Base-by-base conservation (phyloP, 78 protist genomes). In the Cyanophora paradoxa region DNA sequence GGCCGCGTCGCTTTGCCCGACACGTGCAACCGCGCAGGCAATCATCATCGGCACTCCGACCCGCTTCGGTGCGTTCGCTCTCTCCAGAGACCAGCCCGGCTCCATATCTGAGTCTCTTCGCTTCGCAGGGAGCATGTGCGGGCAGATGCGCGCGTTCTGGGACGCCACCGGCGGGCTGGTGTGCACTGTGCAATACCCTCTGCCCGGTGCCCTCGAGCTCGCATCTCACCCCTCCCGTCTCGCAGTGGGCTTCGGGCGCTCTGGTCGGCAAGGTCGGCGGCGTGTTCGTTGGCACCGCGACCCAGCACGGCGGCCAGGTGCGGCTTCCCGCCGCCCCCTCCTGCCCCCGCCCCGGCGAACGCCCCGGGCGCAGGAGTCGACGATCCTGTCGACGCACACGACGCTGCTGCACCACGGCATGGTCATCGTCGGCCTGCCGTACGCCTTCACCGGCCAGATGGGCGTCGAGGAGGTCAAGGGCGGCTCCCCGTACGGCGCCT, bases 261-360 rank as follows among this genome's bases (percentile, higher is more conserved):
- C 37, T 33, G 44, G 1, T 13, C 41, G 79, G 85, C 22, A 83
- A 77, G 65, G 64, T 75, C 19, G 81, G 50, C 7, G 63, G 72
- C 14, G n/a, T 70, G 42, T 52, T 73, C 48, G 56, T 48, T 24
- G 40, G 59, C 52, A 62, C 83, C 34, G 54, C 42, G 16, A 36
- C 84, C 13, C 83, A 70, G 65, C 67, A 74, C 72, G 87, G 83
- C 20, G 83, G 83, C 8, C n/a, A n/a, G n/a, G n/a, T n/a, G n/a
- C n/a, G n/a, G n/a, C n/a, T n/a, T n/a, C n/a, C n/a, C n/a, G n/a
- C n/a, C n/a, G n/a, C n/a, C n/a, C n/a, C n/a, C n/a, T n/a, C n/a
- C n/a, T n/a, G n/a, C n/a, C n/a, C n/a, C n/a, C n/a, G n/a, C n/a
- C n/a, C n/a, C n/a, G n/a, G n/a, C n/a, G n/a, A n/a, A n/a, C n/a